A percentile compares a stretch with the other conserved stretches of the same genome.
Conservation (phyloP, 352 stramenopile species). For the Phytopythium oedochilum region DNA sequence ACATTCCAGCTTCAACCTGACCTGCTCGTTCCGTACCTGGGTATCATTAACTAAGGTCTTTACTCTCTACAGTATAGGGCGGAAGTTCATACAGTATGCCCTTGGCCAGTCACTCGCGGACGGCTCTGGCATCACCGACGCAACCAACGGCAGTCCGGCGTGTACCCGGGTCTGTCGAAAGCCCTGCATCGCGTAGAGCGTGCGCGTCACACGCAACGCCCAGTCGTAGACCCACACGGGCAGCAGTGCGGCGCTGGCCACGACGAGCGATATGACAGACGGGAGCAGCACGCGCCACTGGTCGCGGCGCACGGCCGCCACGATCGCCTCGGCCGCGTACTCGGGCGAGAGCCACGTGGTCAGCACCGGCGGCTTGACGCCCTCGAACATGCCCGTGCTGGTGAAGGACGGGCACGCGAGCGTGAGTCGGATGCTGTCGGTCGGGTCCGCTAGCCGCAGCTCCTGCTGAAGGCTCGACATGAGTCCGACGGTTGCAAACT, state of each 20-base stretch:
- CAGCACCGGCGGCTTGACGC: constrained; percentile 28
- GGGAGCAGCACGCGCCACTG: constrained; percentile 39
- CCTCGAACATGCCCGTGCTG: constrained; percentile 58
- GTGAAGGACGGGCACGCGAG: constrained; percentile 52
- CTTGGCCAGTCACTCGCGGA: neutral
- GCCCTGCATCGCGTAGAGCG: constrained; percentile 29
- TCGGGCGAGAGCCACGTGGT: constrained; percentile 36
- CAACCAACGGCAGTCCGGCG: neutral
- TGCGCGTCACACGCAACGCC: constrained; percentile 27
- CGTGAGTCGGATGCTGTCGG: constrained; percentile 30
- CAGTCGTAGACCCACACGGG: constrained; percentile 33
- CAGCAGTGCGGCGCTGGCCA: constrained; percentile 23
- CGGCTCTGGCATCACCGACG: no score
- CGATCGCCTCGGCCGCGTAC: constrained; percentile 35
- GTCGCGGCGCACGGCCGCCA: constrained; percentile 40
- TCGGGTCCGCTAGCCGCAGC: constrained; percentile 24
- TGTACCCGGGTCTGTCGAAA: constrained; percentile 47
- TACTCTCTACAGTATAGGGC: no score
- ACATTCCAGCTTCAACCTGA: neutral
- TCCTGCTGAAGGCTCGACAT: constrained; percentile 45
- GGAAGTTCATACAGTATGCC: neutral
- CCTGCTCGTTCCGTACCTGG: no score
- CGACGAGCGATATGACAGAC: constrained; percentile 19
- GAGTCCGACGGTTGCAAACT: constrained; percentile 31
- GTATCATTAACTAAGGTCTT: no score